Conservation (phyloP, 352 stramenopile genomes). For the Phytophthora melonis region DNA sequence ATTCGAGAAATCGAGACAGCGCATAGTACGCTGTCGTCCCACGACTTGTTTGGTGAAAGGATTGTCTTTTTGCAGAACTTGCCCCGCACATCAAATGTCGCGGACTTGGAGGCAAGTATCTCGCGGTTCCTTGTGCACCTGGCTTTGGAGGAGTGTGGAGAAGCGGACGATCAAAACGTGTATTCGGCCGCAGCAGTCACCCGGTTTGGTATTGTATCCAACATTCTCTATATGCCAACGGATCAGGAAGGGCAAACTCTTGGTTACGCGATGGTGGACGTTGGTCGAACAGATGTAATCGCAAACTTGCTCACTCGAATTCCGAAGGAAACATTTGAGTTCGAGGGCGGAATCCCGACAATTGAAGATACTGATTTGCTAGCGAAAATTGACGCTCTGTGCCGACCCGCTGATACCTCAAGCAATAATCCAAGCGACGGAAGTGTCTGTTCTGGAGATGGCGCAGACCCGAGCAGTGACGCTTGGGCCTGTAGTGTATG, state of each 20-base stretch:
- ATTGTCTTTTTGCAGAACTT: slow-evolving; percentile 77
- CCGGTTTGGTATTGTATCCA: slow-evolving; percentile 69
- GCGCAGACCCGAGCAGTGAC: slow-evolving; percentile 32
- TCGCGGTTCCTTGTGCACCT: slow-evolving; percentile 73
- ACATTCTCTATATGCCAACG: slow-evolving; percentile 67
- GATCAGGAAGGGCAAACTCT: slow-evolving; percentile 53
- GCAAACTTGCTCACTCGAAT: slow-evolving; percentile 56
- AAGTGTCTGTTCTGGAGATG: slow-evolving; percentile 21
- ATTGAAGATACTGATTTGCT: slow-evolving; percentile 53
- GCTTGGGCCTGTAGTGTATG: slow-evolving; percentile 75
- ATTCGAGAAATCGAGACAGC: slow-evolving; percentile 64
- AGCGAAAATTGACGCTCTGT: slow-evolving; percentile 43
- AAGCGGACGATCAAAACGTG: slow-evolving; percentile 82
- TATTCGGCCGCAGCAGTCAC: slow-evolving; percentile 70
- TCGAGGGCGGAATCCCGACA: slow-evolving; percentile 60
- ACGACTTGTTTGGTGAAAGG: slow-evolving; percentile 58
- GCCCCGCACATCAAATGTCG: slow-evolving; percentile 59
- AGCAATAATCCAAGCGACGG: slow-evolving; percentile 26
- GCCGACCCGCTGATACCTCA: slow-evolving; percentile 19
- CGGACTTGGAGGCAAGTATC: slow-evolving; percentile 47
- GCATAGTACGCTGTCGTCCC: slow-evolving; percentile 32
- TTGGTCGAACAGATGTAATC: slow-evolving; percentile 75
- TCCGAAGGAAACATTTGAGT: slow-evolving; percentile 60
- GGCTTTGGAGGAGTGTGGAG: slow-evolving; percentile 76
- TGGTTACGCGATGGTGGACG: slow-evolving; percentile 75